Evolutionary conservation across 129 eudicot genomes (phyloP).

Genomic region (Flaveria trinervia): DNA sequence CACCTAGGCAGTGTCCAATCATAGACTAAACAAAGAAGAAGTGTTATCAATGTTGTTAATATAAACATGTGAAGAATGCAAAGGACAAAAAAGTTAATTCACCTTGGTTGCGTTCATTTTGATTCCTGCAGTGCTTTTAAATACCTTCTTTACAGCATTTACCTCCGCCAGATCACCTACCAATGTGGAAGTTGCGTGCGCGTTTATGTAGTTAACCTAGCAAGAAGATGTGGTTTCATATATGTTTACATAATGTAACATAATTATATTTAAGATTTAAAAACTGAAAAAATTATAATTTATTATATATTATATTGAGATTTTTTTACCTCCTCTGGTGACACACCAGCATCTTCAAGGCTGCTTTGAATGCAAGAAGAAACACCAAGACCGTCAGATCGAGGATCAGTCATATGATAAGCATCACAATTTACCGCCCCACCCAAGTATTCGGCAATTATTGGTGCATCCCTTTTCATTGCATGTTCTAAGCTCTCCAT

Average conservation of each 20-base stretch:
- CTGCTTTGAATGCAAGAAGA: constrained; percentile 76
- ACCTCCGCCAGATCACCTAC: constrained; percentile 92
- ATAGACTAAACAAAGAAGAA: constrained; percentile 57
- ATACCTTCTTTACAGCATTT: constrained; percentile 90
- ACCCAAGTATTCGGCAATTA: constrained; percentile 83
- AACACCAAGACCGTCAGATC: constrained; percentile 96
- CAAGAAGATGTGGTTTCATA: not conserved
- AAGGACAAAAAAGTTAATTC: not conserved
- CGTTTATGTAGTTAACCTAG: constrained; percentile 95
- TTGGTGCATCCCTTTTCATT: constrained; percentile 93
- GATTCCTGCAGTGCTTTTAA: constrained; percentile 75
- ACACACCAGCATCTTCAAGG: constrained; percentile 86
- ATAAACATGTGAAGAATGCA: not conserved
- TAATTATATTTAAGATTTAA: not conserved
- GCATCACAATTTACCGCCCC: constrained; percentile 98
- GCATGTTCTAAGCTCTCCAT: constrained; percentile 99
- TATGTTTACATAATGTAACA: not conserved
- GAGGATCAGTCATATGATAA: constrained; percentile 91
- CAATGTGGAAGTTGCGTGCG: constrained; percentile 90
- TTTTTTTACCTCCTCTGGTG: constrained; percentile 76
- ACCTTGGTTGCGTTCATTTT: constrained; percentile 95
- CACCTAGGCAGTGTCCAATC: constrained; percentile 98
- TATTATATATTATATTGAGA: not conserved
- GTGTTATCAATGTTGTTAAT: not conserved
- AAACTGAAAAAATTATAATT: not conserved